Evolutionary conservation across 1,139 yeast genomes (phyloP), one percentile per base, ranked within the genome.

Genomic region (Blastobotrys petasosporus): DNA sequence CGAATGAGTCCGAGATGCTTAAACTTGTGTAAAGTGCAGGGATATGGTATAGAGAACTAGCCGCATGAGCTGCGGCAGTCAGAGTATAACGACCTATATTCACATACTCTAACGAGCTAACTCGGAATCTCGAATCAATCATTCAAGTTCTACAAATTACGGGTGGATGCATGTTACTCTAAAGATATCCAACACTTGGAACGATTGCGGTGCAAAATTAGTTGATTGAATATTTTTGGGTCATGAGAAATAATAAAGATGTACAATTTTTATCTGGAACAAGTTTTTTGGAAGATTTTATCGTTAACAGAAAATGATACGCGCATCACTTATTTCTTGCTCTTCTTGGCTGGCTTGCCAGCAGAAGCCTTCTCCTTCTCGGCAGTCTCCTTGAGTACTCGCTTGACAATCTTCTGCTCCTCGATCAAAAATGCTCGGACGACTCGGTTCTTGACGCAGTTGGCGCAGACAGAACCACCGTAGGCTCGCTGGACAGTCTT

Each of bases 361-460:
- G 46, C 38, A 12, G 44, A 4, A 29, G 75, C 74, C 73, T 81
- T 80, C 69, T 85, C 90, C 76, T 85, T 84, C 65, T 81, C 88
- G 69, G 86, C 82, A 76, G 84, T 85, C 71, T 87, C 96, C 84
- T 88, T 88, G 69, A 90, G 83, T 67, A 90, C 96, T 78, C 94
- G 87, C 90, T 92, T 92, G 72, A 92, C 98, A 63, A 92, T 87
- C 86, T 90, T 92, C 80, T 92, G 97, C 80, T 92, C 98, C 80
- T 92, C 97, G 65, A 92, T 86, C 74, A 92, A 84, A 87, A 92
- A 92, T 71, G 97, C 97, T 80, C 97, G 90, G 73, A 90, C 88
- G 67, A 92, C 83, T 83, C 96, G 86, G 76, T 88, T 95, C 82
- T 87, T 88, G 70, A 90, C 97, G 79, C 96, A 86, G 86, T 82